Evolutionary conservation across 179 eudicot species (phyloP), one percentile per base, ranked within the genome.

Genomic region (Carnegiea gigantea): DNA sequence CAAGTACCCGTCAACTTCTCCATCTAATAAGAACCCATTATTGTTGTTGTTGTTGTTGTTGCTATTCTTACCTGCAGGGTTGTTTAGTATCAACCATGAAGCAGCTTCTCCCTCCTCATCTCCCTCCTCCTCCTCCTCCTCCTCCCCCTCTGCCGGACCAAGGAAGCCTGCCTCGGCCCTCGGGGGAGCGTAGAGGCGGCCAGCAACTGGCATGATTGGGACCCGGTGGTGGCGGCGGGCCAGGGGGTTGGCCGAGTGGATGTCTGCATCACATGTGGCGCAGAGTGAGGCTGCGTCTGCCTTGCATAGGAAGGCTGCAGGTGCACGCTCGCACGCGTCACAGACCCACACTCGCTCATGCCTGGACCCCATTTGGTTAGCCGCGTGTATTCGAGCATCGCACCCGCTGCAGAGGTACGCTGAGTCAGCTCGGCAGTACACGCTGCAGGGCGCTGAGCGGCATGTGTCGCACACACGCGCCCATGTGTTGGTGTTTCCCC

Each of bases 281-380:
- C 95, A 92, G 28, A 92, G 92, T 1, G 90, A 91, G n/a, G 95
- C 95, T 3, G 93, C 88, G 43, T 92, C 95, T 0, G 95, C 93
- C 85, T 91, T 90, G 83, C 95, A 92, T n/a, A 92, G 67, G 77
- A 91, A 91, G 49, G 90, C 91, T 5, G 94, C 94, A 4, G 94
- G 95, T 0, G 92, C 92, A 0, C 90, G 78, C 54, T 92, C 92
- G 62, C 95, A 92, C 1, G 95, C 90, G 82, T 92, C 92, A 20
- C 95, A 92, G 44, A 90, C 89, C 89, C 89, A 88, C 43, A 89
- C 92, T 2, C 91, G 91, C 68, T 89, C 91, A 30, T 90, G 92
- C 38, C 87, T 85, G 6, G 90, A 86, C 0, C 88, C 89, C 48
- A 86, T 74, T 73, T 78, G 87, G 77, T 79, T 84, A 51, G 89